Percentiles rank a stretch among this genome's conserved stretches.
Evolutionary conservation across 768 basidiomycete genomes (phyloP).

Genomic region (Termitomyces titanicus): DNA sequence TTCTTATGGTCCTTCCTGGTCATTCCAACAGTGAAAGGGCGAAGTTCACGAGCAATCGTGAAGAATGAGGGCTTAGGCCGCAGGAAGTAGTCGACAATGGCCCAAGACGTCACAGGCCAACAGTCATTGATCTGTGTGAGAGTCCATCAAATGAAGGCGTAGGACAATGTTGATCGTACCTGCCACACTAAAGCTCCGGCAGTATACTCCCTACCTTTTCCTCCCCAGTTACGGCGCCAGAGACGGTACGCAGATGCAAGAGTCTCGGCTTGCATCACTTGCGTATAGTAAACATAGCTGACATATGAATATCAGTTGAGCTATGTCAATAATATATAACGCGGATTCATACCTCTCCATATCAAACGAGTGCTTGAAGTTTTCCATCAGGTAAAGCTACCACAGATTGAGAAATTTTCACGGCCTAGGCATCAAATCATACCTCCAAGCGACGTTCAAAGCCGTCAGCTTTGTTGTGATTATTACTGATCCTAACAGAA

Average conservation of each 20-base stretch:
- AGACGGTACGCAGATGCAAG: conserved; percentile 83
- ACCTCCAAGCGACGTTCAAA: conserved; percentile 83
- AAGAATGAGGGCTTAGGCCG: conserved; percentile 92
- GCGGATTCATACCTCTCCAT: conserved; percentile 62
- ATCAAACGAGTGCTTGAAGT: conserved; percentile 87
- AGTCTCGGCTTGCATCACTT: conserved; percentile 94
- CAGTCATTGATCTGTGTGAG: conserved; percentile 73
- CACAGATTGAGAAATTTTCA: not conserved
- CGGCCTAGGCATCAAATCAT: conserved; percentile 7
- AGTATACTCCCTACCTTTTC: conserved; percentile 81
- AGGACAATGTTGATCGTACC: conserved; percentile 37
- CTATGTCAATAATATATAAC: not conserved
- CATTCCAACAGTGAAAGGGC: conserved; percentile 79
- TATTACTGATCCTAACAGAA: conserved; percentile 51
- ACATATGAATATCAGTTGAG: conserved; percentile 6
- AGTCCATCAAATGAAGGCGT: not conserved
- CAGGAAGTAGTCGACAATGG: conserved; percentile 90
- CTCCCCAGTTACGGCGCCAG: conserved; percentile 91
- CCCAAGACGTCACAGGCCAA: conserved; percentile 95
- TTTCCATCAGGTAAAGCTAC: conserved; percentile 89
- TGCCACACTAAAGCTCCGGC: conserved; percentile 96
- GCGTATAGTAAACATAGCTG: conserved; percentile 92
- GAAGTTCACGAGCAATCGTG: conserved; percentile 80
- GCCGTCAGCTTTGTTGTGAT: conserved; percentile 92
- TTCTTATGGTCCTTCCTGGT: conserved; percentile 70